These are phyloP conservation scores for Pseudogymnoascus sp. DNA, from an alignment of 2,329 filamentous ascomycete genomes.

Conservation along the genomic window DNA sequence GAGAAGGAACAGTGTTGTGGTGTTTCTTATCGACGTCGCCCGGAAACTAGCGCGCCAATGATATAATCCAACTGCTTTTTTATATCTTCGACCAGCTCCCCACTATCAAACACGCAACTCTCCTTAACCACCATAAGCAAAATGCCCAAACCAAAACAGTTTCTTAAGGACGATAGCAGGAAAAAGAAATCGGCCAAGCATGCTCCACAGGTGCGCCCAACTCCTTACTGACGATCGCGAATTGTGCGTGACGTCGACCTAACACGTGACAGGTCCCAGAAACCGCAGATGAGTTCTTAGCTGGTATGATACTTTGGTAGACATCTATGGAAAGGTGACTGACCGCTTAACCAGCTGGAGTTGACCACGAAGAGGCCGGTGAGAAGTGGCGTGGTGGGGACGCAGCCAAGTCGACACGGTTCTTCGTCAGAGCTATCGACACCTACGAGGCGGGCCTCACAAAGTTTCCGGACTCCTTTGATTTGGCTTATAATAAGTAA, in stretches of 20 bases:
- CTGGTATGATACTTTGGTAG: constrained; percentile 32
- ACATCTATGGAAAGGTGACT: not conserved
- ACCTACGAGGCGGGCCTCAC: constrained; percentile 55
- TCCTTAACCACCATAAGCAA: not conserved
- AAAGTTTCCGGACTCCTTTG: constrained; percentile 53
- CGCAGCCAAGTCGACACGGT: constrained; percentile 44
- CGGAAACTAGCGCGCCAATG: constrained; percentile 1
- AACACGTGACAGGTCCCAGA: constrained; percentile 38
- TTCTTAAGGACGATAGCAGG: constrained; percentile 24
- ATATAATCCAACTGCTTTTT: not conserved
- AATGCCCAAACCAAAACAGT: constrained; percentile 31
- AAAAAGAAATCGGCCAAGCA: constrained; percentile 33
- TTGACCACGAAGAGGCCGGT: constrained; percentile 61
- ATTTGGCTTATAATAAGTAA: constrained; percentile 68
- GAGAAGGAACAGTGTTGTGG: not conserved
- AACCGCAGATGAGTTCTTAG: constrained; percentile 59
- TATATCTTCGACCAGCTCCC: not conserved
- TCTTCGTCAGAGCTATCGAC: constrained; percentile 56
- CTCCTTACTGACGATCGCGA: not conserved
- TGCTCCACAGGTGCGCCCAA: constrained; percentile 18
- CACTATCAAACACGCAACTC: not conserved
- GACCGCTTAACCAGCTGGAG: constrained; percentile 39
- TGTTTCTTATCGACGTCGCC: not conserved
- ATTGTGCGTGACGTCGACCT: constrained; percentile 4
- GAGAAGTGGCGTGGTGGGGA: constrained; percentile 70